Conservation (phyloP, 2,329 filamentous ascomycete genomes). For the Diaporthe vexans region DNA sequence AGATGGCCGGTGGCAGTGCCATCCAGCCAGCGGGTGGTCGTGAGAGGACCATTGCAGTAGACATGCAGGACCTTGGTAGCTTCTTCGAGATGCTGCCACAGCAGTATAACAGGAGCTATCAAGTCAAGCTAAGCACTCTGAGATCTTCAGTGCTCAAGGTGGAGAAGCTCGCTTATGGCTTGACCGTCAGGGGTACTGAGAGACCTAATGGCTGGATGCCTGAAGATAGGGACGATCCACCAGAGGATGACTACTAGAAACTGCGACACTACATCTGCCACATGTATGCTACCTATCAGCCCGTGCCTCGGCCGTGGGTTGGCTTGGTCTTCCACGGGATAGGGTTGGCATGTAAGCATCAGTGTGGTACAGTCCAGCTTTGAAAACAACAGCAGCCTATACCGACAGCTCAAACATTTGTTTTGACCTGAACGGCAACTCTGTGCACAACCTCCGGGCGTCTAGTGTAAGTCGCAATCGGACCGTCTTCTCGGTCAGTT, state of each 20-base stretch:
- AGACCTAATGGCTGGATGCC: constrained; percentile 93
- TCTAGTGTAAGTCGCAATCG: neutral
- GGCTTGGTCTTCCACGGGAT: neutral
- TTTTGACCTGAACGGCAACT: neutral
- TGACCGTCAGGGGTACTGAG: constrained; percentile 89
- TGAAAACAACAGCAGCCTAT: neutral
- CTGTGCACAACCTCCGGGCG: neutral
- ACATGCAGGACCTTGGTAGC: constrained; percentile 83
- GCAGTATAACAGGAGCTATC: constrained; percentile 69
- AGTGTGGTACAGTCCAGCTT: neutral
- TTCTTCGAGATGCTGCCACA: constrained; percentile 81
- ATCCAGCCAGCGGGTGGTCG: constrained; percentile 47
- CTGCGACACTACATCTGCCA: neutral
- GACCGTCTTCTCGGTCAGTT: neutral
- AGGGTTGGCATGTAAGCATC: neutral
- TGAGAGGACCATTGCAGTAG: constrained; percentile 77
- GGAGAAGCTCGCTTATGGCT: constrained; percentile 88
- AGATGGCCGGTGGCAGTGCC: constrained; percentile 52
- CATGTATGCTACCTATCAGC: neutral
- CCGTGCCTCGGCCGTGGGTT: neutral
- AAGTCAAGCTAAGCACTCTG: constrained; percentile 90
- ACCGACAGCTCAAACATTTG: neutral
- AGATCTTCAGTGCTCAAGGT: constrained; percentile 92
- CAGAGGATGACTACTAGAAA: constrained; percentile 29
- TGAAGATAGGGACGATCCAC: constrained; percentile 66